phyloP scores from a whole-genome alignment of 805 yeast species.

The Suhomyces tanzawaensis region DNA sequence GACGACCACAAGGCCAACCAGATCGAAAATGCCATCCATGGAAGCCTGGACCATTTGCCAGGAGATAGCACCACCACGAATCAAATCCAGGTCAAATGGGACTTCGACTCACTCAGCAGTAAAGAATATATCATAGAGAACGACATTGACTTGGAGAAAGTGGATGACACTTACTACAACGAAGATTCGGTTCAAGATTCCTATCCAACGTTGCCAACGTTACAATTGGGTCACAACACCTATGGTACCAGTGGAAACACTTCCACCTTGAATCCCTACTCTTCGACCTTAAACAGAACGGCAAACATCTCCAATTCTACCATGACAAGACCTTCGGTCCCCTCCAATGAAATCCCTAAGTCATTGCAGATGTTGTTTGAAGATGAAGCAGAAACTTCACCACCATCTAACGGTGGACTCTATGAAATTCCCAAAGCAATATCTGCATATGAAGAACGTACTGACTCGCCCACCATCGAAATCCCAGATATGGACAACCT shows the following conservation, averaged over 20 bases:
- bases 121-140: constrained; percentile 72
- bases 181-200: constrained; percentile 19
- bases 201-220: constrained; percentile 30
- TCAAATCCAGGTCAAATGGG: constrained; percentile 68
- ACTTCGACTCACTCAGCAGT: constrained; percentile 77
- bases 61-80: not conserved
- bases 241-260: constrained; percentile 14
- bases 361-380: constrained; percentile 71
- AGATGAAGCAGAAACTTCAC: constrained; percentile 26
- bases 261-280: constrained; percentile 10
- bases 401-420: constrained; percentile 2
- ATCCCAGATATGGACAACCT: constrained; percentile 63
- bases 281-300: constrained; percentile 1
- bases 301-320: not conserved
- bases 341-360: constrained; percentile 58
- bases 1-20: not conserved
- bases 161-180: constrained; percentile 28
- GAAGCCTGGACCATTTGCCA: not conserved
- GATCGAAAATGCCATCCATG: not conserved
- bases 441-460: constrained; percentile 26
- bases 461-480: constrained; percentile 61
- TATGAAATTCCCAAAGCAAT: constrained; percentile 10
- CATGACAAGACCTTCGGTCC: not conserved
- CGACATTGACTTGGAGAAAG: constrained; percentile 48
- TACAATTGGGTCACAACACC: constrained; percentile 9